phyloP scores from a whole-genome alignment of 73 alveolate species.

The Tetrahymena elliotti region DNA sequence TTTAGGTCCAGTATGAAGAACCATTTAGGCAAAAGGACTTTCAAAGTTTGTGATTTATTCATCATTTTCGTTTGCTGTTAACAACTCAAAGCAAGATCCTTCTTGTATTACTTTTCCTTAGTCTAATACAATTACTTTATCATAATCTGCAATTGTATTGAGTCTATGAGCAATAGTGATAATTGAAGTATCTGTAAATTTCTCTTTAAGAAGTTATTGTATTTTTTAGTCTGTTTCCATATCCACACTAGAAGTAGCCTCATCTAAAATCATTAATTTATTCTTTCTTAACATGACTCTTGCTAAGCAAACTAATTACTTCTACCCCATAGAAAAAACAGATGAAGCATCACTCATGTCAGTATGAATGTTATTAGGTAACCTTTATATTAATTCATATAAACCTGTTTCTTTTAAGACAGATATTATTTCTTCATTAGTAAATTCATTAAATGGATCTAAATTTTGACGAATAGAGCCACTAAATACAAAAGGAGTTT shows the following conservation, averaged over 20 bases:
- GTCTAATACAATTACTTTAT: conserved; percentile 26
- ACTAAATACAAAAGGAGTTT: conserved; percentile 61
- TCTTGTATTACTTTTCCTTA: conserved; percentile 15
- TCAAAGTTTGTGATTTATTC: neutral
- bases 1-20: neutral
- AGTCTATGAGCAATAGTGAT: conserved; percentile 58
- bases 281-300: conserved; percentile 47
- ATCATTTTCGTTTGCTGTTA: neutral
- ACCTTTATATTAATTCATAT: neutral
- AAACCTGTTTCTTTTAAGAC: conserved; percentile 28
- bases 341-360: conserved; percentile 15
- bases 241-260: conserved; percentile 64
- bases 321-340: conserved; percentile 51
- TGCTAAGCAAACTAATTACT: conserved; percentile 54
- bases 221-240: conserved; percentile 52
- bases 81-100: conserved; percentile 10
- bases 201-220: conserved; percentile 22
- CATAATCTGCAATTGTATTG: conserved; percentile 42
- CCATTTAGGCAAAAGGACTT: neutral
- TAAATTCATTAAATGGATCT: conserved; percentile 54
- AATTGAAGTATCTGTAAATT: conserved; percentile 41
- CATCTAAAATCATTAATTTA: conserved; percentile 54
- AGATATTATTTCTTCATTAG: conserved; percentile 3
- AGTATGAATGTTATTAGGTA: conserved; percentile 1
- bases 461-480: conserved; percentile 63